Evolutionary conservation across 2,329 filamentous ascomycete genomes (phyloP).

Genomic region (Nigrograna mackinnonii): DNA sequence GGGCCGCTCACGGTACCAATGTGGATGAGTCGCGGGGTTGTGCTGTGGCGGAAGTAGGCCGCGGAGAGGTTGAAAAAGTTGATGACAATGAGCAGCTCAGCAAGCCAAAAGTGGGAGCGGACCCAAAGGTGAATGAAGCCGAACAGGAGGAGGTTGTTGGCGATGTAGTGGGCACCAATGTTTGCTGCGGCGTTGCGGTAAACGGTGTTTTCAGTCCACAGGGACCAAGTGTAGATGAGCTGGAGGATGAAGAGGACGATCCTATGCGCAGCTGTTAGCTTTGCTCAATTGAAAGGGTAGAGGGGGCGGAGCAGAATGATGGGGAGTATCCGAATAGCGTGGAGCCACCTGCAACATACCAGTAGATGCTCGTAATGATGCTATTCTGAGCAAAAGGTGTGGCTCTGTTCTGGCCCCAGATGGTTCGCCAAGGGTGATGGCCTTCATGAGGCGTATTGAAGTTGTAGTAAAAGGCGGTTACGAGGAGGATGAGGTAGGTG

Average conservation of each 20-base stretch:
- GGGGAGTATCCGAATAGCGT: neutral
- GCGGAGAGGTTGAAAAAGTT: slow-evolving; percentile 81
- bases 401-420: slow-evolving; percentile 74
- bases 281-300: neutral
- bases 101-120: slow-evolving; percentile 72
- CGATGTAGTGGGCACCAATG: slow-evolving; percentile 81
- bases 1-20: slow-evolving; percentile 75
- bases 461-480: slow-evolving; percentile 76
- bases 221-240: slow-evolving; percentile 72
- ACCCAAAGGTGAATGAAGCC: slow-evolving; percentile 84
- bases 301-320: neutral
- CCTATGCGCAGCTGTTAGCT: slow-evolving; percentile 47
- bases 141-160: slow-evolving; percentile 82
- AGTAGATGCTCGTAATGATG: slow-evolving; percentile 70
- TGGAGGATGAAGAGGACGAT: slow-evolving; percentile 76
- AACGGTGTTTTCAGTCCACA: slow-evolving; percentile 70
- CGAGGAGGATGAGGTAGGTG: slow-evolving; percentile 74
- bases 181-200: slow-evolving; percentile 72
- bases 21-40: slow-evolving; percentile 75
- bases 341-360: no score
- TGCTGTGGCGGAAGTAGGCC: slow-evolving; percentile 80
- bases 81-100: slow-evolving; percentile 74
- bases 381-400: slow-evolving; percentile 79
- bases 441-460: slow-evolving; percentile 67
- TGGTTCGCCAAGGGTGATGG: slow-evolving; percentile 56